Base-by-base conservation (phyloP, 371 early-diverging fungal genomes). In the Entomophthora muscae region DNA sequence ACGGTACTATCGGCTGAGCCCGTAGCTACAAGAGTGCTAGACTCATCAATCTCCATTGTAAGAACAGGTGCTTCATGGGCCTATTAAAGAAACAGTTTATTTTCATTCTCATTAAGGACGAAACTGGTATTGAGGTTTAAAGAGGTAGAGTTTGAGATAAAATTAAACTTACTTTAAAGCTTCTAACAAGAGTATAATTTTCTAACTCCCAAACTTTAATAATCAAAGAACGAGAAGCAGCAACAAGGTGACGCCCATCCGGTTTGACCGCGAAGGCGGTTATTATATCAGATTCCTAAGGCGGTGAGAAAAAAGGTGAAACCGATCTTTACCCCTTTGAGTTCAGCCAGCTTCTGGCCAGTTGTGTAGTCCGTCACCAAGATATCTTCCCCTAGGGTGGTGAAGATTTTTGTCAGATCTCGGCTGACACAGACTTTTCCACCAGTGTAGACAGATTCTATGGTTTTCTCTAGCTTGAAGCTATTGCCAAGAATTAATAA, bases 1-100 rank as follows among this genome's bases (percentile, higher is more conserved):
- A 98, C 85, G 5, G 89, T 85, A 67, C 85, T 84, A 74, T 98
- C 98, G 0, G 98, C 95, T n/a, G 90, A 91, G 53, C 96, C 98
- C 0, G 95, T 95, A 2, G 95, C 95, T 1, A 94, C 89, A 22
- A 95, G 70, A 0, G 94, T 91, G 0, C 91, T 90, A 0, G 90
- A 81, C 0, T 76, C 69, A 69, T 95, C 95, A 65, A 90, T 83
- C 52, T 82, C 90, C 93, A 95, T 93, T 2, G 84, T 81, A 66
- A 98, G 82, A 27, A 95, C 84, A 10, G 94, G 94, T 0, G 95
- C 90, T 32, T 92, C 90, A 68, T 94, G 94, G 0, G 86, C 91
- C 78, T 83, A 59, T 3, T 27, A 33, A 13, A 7, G n/a, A n/a
- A n/a, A n/a, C n/a, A n/a, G n/a, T n/a, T n/a, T n/a, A n/a, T n/a